Conservation (phyloP, 805 yeast genomes). For the Yarrowia osloensis region DNA sequence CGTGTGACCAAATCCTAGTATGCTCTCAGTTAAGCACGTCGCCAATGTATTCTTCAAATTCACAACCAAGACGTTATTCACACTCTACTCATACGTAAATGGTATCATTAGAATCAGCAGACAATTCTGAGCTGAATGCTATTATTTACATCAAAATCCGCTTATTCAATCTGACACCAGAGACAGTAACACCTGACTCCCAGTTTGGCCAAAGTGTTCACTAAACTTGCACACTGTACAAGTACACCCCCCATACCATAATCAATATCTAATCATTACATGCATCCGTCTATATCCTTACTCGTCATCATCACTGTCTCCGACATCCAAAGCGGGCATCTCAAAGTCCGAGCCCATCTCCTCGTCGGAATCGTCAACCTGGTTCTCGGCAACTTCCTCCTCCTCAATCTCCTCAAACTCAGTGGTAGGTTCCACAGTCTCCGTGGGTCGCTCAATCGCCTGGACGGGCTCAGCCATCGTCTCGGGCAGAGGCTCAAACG, state of each 20-base stretch:
- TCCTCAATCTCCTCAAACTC: not conserved
- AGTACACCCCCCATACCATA: not conserved
- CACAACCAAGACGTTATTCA: no score
- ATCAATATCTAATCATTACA: not conserved
- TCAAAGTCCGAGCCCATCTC: slow-evolving; percentile 49
- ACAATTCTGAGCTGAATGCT: no score
- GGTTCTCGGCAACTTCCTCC: slow-evolving; percentile 14
- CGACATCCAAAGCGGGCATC: slow-evolving; percentile 51
- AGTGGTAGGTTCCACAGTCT: not conserved
- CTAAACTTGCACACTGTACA: no score
- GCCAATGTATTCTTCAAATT: no score
- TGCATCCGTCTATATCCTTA: not conserved
- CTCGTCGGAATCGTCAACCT: slow-evolving; percentile 28
- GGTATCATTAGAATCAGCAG: no score
- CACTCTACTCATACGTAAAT: no score
- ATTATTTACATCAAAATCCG: no score
- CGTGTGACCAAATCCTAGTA: no score
- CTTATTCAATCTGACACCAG: no score
- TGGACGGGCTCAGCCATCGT: slow-evolving; percentile 15
- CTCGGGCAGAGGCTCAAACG: not conserved
- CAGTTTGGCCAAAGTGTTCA: no score
- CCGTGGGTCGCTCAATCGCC: slow-evolving; percentile 24
- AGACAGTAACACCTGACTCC: no score
- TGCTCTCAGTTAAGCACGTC: no score
- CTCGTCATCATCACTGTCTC: slow-evolving; percentile 46